Percentiles rank a stretch among this genome's conserved stretches.
phyloP scores from a whole-genome alignment of 208 protist species.

The Trypanosoma brucei region DNA sequence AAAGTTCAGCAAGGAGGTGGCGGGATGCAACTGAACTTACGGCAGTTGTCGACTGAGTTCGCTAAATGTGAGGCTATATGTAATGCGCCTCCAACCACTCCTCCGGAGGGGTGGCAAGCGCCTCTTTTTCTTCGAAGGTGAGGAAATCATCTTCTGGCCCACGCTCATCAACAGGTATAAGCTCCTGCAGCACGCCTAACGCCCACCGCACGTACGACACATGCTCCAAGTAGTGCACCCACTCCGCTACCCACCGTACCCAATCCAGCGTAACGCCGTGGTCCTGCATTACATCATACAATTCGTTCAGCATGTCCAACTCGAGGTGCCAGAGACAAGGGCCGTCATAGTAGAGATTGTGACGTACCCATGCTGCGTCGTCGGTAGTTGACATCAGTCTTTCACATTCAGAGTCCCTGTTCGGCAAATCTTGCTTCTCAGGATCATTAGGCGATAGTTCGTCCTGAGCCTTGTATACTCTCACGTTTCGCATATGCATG shows the following conservation, averaged over 20 bases:
- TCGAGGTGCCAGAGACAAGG: conserved; percentile 82
- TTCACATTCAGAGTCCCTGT: background rate
- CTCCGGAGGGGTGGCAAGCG: conserved; percentile 48
- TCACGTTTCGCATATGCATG: conserved; percentile 87
- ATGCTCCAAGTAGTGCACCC: conserved; percentile 80
- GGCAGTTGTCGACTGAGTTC: background rate
- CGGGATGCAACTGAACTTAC: too few relatives aligned
- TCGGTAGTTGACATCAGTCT: conserved; percentile 33
- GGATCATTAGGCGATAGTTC: background rate
- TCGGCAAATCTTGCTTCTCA: background rate
- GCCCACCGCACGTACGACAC: conserved; percentile 58
- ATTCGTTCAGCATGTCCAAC: conserved; percentile 73
- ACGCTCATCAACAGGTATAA: conserved; percentile 48
- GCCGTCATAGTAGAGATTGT: conserved; percentile 77
- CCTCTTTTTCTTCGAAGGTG: conserved; percentile 33
- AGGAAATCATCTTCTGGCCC: conserved; percentile 72
- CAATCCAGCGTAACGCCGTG: conserved; percentile 70
- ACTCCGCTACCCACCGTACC: conserved; percentile 66
- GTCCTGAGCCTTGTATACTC: conserved; percentile 52
- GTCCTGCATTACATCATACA: conserved; percentile 86
- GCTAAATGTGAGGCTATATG: conserved; percentile 11
- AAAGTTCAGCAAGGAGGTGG: too few relatives aligned
- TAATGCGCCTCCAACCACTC: conserved; percentile 49
- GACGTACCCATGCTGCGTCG: conserved; percentile 46
- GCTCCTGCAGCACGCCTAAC: conserved; percentile 50